A percentile compares a stretch with the other conserved stretches of the same genome.
Evolutionary conservation across 2,329 filamentous ascomycete genomes (phyloP).

Genomic region (Botrytis tulipae): DNA sequence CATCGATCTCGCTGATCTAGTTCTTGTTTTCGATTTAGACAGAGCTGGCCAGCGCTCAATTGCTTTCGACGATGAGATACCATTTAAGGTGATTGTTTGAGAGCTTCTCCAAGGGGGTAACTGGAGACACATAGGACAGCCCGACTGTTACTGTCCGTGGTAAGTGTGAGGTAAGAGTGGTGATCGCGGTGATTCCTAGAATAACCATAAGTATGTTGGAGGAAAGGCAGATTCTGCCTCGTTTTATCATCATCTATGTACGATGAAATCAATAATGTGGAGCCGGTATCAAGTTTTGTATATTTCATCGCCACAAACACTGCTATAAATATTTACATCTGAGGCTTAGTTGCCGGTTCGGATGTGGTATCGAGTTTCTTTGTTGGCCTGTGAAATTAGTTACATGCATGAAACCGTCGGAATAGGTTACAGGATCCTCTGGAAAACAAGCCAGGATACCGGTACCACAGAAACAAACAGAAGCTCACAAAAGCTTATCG

Average conservation of each 20-base stretch:
- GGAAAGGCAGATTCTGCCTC: neutral
- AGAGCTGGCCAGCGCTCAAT: neutral
- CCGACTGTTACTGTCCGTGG: neutral
- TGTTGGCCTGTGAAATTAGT: neutral
- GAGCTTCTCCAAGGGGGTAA: neutral
- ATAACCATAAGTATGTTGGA: neutral
- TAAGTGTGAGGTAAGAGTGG: neutral
- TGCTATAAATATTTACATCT: neutral
- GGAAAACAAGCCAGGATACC: neutral
- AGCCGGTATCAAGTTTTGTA: neutral
- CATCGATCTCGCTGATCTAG: neutral
- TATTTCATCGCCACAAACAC: neutral
- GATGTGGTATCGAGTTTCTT: neutral
- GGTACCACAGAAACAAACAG: neutral
- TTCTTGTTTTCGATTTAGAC: neutral
- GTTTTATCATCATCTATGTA: too few relatives aligned
- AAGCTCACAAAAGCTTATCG: neutral
- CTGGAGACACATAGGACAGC: neutral
- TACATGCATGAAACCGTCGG: neutral
- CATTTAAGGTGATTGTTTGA: neutral
- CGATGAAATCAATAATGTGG: too few relatives aligned
- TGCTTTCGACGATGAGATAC: neutral
- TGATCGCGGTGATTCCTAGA: neutral
- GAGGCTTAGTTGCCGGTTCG: neutral
- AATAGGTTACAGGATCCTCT: neutral